These are phyloP conservation scores for Drechslerella dactyloides DNA, from an alignment of 2,329 filamentous ascomycete genomes.

Conservation along the genomic window DNA sequence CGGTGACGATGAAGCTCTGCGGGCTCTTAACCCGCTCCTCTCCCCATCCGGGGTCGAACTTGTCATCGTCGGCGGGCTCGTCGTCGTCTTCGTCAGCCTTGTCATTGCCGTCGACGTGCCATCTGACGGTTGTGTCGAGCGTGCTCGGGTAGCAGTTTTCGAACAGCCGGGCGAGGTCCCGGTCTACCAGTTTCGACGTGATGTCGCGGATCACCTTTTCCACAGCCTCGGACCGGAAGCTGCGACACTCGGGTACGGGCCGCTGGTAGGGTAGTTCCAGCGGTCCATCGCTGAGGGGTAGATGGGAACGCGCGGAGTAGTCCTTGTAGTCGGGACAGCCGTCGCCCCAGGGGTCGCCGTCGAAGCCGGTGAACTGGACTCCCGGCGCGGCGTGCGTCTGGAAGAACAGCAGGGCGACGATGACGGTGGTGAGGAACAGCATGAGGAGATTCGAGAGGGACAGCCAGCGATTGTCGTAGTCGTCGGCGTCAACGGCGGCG, in stretches of 20 bases:
- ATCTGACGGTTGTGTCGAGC: conserved; percentile 85
- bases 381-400: conserved; percentile 29
- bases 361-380: conserved; percentile 39
- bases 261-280: conserved; percentile 84
- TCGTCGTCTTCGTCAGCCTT: conserved; percentile 57
- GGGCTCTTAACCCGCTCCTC: conserved; percentile 64
- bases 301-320: conserved; percentile 68
- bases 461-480: conserved; percentile 32
- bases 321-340: conserved; percentile 72
- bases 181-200: conserved; percentile 77
- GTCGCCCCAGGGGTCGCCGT: conserved; percentile 54
- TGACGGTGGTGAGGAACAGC: conserved; percentile 29
- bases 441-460: conserved; percentile 44
- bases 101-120: conserved; percentile 71
- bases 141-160: conserved; percentile 95
- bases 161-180: conserved; percentile 88
- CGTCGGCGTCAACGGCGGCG: conserved; percentile 19
- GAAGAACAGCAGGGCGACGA: conserved; percentile 41
- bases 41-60: background rate
- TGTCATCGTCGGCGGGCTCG: background rate
- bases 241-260: conserved; percentile 79
- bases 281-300: conserved; percentile 78
- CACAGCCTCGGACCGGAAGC: conserved; percentile 83
- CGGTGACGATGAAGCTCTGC: conserved; percentile 91
- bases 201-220: conserved; percentile 87